These are phyloP conservation scores for Diaporthe sp. DNA, from an alignment of 2,329 filamentous ascomycete genomes.

Conservation along the genomic window DNA sequence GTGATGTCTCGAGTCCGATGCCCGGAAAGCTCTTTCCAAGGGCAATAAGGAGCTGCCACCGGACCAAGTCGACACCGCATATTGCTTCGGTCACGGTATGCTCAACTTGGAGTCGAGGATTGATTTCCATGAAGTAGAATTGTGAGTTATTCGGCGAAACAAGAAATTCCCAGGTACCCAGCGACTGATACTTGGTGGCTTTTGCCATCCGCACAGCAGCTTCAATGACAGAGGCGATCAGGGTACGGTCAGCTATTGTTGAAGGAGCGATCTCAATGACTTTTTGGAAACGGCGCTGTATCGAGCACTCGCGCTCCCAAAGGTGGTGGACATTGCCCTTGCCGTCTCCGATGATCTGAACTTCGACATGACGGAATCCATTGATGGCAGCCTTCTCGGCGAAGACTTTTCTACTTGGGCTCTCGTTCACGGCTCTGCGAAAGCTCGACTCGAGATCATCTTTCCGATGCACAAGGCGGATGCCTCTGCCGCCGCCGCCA, in stretches of 20 bases:
- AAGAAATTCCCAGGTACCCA: slow-evolving; percentile 76
- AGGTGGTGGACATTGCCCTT: slow-evolving; percentile 64
- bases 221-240: slow-evolving; percentile 50
- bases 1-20: slow-evolving; percentile 50
- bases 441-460: slow-evolving; percentile 59
- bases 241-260: slow-evolving; percentile 56
- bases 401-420: slow-evolving; percentile 68
- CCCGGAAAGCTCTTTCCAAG: slow-evolving; percentile 59
- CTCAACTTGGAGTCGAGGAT: slow-evolving; percentile 72
- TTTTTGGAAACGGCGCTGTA: slow-evolving; percentile 72
- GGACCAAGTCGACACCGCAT: slow-evolving; percentile 65
- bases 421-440: slow-evolving; percentile 67
- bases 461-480: slow-evolving; percentile 62
- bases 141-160: slow-evolving; percentile 61
- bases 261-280: slow-evolving; percentile 70
- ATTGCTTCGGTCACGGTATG: slow-evolving; percentile 72
- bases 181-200: slow-evolving; percentile 65
- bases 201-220: slow-evolving; percentile 45
- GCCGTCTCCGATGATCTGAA: slow-evolving; percentile 71
- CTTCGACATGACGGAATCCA: slow-evolving; percentile 71
- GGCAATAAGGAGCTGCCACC: slow-evolving; percentile 64
- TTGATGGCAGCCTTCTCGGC: slow-evolving; percentile 71
- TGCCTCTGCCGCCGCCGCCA: slow-evolving; percentile 72
- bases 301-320: slow-evolving; percentile 72
- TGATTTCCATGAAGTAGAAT: slow-evolving; percentile 72